Percentiles rank a stretch among this genome's conserved stretches.
These are phyloP conservation scores for Elaeis guineensis DNA, from an alignment of 176 grass and related monocot species.

Conservation along the genomic window DNA sequence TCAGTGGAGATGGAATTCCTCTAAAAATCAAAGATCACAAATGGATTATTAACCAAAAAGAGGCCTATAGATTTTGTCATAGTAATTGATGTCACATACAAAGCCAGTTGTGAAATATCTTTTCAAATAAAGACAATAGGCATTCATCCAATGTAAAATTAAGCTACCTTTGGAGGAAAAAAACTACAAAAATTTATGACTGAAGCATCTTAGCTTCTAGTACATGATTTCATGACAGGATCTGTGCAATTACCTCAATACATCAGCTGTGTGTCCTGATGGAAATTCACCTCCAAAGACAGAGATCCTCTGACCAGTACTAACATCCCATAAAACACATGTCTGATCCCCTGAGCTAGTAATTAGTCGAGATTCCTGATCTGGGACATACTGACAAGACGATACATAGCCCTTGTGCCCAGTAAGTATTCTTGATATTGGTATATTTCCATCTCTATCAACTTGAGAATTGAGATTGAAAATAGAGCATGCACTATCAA, in stretches of 20 bases:
- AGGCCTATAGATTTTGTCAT: too few relatives aligned
- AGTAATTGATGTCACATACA: too few relatives aligned
- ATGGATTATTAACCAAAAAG: too few relatives aligned
- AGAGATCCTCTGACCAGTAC: constrained; percentile 88
- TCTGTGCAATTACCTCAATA: constrained; percentile 43
- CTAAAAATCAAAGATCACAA: too few relatives aligned
- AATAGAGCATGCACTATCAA: constrained; percentile 96
- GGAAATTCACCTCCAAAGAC: constrained; percentile 99
- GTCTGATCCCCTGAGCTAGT: constrained; percentile 91
- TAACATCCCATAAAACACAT: constrained; percentile 85
- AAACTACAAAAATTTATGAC: too few relatives aligned
- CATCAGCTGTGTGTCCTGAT: constrained; percentile 95
- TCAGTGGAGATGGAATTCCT: too few relatives aligned
- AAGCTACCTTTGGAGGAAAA: too few relatives aligned
- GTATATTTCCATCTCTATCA: constrained; percentile 86
- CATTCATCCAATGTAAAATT: too few relatives aligned
- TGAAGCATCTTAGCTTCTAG: too few relatives aligned
- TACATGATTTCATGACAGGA: too few relatives aligned
- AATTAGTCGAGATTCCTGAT: constrained; percentile 82
- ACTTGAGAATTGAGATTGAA: constrained; percentile 86
- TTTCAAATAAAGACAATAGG: too few relatives aligned
- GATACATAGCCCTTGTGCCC: constrained; percentile 98
- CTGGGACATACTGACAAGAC: constrained; percentile 86
- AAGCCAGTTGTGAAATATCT: too few relatives aligned
- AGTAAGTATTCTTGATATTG: constrained; percentile 73